Conservation (phyloP, 2,329 filamentous ascomycete species). For the Nemania sp. region DNA sequence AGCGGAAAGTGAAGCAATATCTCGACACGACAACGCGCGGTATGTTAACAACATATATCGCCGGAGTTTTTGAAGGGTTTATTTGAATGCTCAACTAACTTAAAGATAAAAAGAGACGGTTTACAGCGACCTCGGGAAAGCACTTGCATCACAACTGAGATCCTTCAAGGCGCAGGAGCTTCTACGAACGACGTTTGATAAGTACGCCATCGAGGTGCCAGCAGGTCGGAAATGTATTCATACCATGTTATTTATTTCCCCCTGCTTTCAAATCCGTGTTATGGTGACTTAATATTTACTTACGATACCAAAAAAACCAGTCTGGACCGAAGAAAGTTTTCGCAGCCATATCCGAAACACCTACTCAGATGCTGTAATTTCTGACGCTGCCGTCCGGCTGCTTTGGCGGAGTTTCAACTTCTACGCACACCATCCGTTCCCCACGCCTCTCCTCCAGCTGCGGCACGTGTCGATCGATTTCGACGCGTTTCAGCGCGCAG, state of each 20-base stretch:
- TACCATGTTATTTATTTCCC: no score
- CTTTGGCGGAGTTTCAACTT: slow-evolving; percentile 35
- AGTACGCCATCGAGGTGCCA: slow-evolving; percentile 11
- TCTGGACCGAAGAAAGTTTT: slow-evolving; percentile 27
- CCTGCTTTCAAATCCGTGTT: no score
- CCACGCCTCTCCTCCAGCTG: background rate
- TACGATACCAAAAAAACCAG: slow-evolving; percentile 3
- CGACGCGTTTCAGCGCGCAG: slow-evolving; percentile 19
- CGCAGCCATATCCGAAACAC: slow-evolving; percentile 15
- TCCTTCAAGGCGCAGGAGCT: background rate
- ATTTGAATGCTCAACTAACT: background rate
- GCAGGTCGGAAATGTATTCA: slow-evolving; percentile 21
- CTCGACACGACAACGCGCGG: slow-evolving; percentile 20
- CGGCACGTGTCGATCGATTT: background rate
- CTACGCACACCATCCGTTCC: slow-evolving; percentile 30
- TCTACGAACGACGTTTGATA: slow-evolving; percentile 21
- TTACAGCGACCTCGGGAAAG: slow-evolving; percentile 9
- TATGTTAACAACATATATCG: background rate
- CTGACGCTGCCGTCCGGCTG: slow-evolving; percentile 10
- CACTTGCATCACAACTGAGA: slow-evolving; percentile 6
- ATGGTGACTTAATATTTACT: no score
- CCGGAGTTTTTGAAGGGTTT: no score
- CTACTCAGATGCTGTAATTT: background rate
- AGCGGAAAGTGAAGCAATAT: slow-evolving; percentile 19
- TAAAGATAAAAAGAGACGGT: background rate